Evolutionary conservation across 352 stramenopile species (phyloP), one percentile per base, ranked within the genome.

Genomic region (Poterioochromonas sp.): DNA sequence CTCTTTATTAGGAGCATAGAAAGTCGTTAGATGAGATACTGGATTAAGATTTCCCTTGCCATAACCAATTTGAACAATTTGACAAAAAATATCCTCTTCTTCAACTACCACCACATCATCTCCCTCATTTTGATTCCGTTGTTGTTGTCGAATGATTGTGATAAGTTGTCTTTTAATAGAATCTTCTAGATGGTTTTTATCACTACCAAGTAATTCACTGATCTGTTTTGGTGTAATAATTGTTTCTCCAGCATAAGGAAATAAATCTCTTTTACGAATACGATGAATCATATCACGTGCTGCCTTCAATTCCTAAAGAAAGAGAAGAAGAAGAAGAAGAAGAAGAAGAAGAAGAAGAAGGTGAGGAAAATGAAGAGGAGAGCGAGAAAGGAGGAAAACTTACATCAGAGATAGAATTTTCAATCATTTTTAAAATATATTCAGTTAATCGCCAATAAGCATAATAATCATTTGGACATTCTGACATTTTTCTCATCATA

Each of bases 11-110:
- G 65, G 65, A 29, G 3, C 15, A 74, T 74, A 74, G 40, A 74
- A 74, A 39, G 65, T 54, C 37, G 41, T 37, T 8, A 35, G 1
- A 18, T 34, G 20, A 43, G 37, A 51, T 68, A 94, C 86, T 3
- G 90, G 90, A 76, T 93, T 93, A 43, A 83, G 85, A 78, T 91
- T 87, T 0, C 87, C 88, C 73, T 94, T 93, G n/a, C 92, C 92
- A 84, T 93, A 93, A 80, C 93, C 92, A 37, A 94, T 82, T 18
- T 86, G 80, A 0, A 85, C 86, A 81, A 92, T 87, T 3, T 85
- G 85, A 0, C 93, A 85, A 54, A 94, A 90, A 35, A 94, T 89
- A 77, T 94, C 87, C 34, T 91, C 82, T 0, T 84, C 82, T 37
- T 86, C 79, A 39, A 94, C 85, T 80, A 0, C 62, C 11, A 44